phyloP scores from a whole-genome alignment of 345 rosid species.

The Syzygium oleosum region DNA sequence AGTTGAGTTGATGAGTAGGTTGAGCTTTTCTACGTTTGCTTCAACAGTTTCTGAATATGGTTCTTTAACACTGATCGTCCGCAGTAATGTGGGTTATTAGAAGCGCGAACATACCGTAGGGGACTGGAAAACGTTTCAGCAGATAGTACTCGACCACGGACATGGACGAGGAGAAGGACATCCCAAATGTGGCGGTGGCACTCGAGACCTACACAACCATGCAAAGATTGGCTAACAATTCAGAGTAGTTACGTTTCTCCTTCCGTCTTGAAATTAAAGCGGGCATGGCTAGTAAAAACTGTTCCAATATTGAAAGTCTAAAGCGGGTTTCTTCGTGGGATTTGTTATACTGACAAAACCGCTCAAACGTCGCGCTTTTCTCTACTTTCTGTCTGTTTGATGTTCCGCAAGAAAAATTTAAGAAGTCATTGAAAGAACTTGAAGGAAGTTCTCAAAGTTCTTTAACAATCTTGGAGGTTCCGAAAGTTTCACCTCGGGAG shows the following conservation, averaged over 20 bases:
- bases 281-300: background rate
- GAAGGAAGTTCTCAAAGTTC: background rate
- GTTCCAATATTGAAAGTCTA: background rate
- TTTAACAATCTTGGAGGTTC: background rate
- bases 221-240: background rate
- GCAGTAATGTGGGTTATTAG: background rate
- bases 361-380: background rate
- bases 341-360: background rate
- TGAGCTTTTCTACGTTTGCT: background rate
- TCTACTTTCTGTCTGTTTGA: background rate
- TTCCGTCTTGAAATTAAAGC: background rate
- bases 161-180: slow-evolving; percentile 17
- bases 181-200: slow-evolving; percentile 9
- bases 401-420: background rate
- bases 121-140: slow-evolving; percentile 10
- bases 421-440: background rate
- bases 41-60: background rate
- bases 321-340: background rate
- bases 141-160: slow-evolving; percentile 14
- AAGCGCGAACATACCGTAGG: background rate
- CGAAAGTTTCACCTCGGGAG: slow-evolving; percentile 17
- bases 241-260: background rate
- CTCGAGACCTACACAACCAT: slow-evolving; percentile 2
- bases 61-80: background rate
- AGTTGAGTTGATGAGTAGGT: background rate